Percentiles rank a stretch among this genome's conserved stretches.
Evolutionary conservation across 371 early-diverging fungal species (phyloP).

Genomic region (Batkoa obscura): DNA sequence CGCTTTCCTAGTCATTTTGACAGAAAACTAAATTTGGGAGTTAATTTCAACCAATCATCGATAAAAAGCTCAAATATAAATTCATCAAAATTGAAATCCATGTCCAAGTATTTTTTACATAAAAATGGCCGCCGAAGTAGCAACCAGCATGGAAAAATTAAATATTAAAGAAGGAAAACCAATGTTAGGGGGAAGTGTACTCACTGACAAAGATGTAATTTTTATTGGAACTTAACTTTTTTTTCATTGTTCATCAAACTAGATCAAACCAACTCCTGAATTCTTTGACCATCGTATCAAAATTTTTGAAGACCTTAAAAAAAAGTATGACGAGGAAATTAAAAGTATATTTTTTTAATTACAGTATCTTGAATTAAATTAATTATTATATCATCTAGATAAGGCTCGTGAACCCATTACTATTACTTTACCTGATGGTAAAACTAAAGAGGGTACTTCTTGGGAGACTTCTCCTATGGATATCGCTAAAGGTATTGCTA

Average conservation of each 20-base stretch:
- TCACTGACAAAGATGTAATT: constrained; percentile 1
- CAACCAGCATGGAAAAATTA: not conserved
- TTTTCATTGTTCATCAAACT: not conserved
- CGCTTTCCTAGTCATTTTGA: no score
- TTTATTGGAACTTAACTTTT: not conserved
- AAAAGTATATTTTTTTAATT: constrained; percentile 42
- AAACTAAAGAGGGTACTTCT: constrained; percentile 56
- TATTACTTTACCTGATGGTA: constrained; percentile 81
- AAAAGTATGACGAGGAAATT: constrained; percentile 51
- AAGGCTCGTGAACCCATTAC: constrained; percentile 71
- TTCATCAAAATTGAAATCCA: no score
- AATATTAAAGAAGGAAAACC: not conserved
- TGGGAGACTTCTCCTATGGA: constrained; percentile 96
- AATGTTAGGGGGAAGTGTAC: not conserved
- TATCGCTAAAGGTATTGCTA: constrained; percentile 70
- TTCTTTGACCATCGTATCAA: constrained; percentile 74
- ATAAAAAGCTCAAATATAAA: no score
- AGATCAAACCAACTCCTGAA: constrained; percentile 52
- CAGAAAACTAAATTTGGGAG: no score
- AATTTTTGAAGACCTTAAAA: constrained; percentile 77
- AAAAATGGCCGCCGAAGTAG: constrained; percentile 1
- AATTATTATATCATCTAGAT: constrained; percentile 19
- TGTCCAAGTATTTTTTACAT: no score
- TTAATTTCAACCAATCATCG: no score
- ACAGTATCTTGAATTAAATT: no score